Conservation (phyloP, 179 eudicot genomes). For the Carnegiea gigantea region DNA sequence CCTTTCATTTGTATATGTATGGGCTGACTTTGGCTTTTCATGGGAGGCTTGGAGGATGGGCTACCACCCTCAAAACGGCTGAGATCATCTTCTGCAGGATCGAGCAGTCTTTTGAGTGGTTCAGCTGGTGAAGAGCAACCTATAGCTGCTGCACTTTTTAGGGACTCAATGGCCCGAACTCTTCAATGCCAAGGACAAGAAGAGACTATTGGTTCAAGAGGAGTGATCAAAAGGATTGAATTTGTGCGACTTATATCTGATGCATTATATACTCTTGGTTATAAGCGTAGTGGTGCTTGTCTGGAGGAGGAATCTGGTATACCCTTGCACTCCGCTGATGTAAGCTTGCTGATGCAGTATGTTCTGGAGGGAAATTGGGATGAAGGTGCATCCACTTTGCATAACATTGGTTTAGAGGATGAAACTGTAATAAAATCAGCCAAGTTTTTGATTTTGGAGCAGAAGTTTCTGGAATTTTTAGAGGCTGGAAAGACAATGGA, state of each 20-base stretch:
- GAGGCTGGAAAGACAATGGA: constrained; percentile 42
- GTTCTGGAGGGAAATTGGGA: constrained; percentile 64
- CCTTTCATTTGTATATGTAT: constrained; percentile 34
- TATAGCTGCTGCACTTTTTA: constrained; percentile 36
- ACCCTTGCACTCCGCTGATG: constrained; percentile 47
- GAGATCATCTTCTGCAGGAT: constrained; percentile 45
- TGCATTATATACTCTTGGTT: constrained; percentile 70
- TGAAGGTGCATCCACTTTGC: constrained; percentile 52
- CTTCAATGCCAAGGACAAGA: constrained; percentile 55
- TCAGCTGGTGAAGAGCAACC: constrained; percentile 28
- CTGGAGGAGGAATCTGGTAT: constrained; percentile 72
- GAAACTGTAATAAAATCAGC: constrained; percentile 41
- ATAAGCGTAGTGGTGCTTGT: constrained; percentile 46
- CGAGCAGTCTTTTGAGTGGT: constrained; percentile 33
- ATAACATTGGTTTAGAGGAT: constrained; percentile 48
- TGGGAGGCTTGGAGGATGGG: constrained; percentile 65
- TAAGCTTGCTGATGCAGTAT: constrained; percentile 53
- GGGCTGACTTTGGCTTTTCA: constrained; percentile 68
- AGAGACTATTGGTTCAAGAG: constrained; percentile 62
- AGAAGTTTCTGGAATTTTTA: constrained; percentile 63
- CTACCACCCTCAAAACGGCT: constrained; percentile 65
- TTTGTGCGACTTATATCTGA: constrained; percentile 58
- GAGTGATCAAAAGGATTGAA: constrained; percentile 55
- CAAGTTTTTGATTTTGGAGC: constrained; percentile 64
- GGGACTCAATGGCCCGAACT: constrained; percentile 55